Evolutionary conservation across 2,329 filamentous ascomycete species (phyloP).

Genomic region (Corynespora cassiicola): DNA sequence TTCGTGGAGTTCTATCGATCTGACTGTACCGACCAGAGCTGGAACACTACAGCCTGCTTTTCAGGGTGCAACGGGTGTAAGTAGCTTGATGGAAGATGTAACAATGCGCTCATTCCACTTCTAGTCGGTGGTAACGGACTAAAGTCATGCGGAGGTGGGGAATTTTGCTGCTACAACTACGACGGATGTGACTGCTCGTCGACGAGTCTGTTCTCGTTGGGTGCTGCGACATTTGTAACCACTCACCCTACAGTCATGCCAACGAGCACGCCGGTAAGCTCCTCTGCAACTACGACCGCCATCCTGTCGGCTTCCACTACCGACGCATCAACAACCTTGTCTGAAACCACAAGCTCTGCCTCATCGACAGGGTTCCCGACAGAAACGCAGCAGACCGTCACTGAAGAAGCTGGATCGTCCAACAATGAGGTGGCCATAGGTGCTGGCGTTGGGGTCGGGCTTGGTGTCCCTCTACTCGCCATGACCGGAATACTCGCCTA

Average conservation of each 20-base stretch:
- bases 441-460: constrained; percentile 5
- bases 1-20: constrained; percentile 8
- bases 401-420: constrained; percentile 3
- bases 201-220: constrained; percentile 9
- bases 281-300: constrained; percentile 6
- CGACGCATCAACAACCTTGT: not conserved
- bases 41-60: constrained; percentile 7
- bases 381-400: not conserved
- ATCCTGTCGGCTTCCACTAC: too few species aligned
- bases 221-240: constrained; percentile 9
- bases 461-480: constrained; percentile 8
- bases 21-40: constrained; percentile 10
- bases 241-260: constrained; percentile 5
- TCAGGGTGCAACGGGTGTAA: constrained; percentile 9
- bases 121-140: constrained; percentile 7
- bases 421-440: constrained; percentile 6
- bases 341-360: not conserved
- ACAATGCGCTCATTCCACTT: too few species aligned
- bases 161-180: constrained; percentile 9
- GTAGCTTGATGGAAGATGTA: too few species aligned
- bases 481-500: constrained; percentile 2
- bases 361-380: too few species aligned
- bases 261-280: constrained; percentile 3
- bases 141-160: constrained; percentile 10
- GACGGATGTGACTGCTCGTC: constrained; percentile 8